A percentile compares a stretch with the other conserved stretches of the same genome.
Evolutionary conservation across 1,284 basidiomycete species (phyloP).

Genomic region (Ustilago lituana): DNA sequence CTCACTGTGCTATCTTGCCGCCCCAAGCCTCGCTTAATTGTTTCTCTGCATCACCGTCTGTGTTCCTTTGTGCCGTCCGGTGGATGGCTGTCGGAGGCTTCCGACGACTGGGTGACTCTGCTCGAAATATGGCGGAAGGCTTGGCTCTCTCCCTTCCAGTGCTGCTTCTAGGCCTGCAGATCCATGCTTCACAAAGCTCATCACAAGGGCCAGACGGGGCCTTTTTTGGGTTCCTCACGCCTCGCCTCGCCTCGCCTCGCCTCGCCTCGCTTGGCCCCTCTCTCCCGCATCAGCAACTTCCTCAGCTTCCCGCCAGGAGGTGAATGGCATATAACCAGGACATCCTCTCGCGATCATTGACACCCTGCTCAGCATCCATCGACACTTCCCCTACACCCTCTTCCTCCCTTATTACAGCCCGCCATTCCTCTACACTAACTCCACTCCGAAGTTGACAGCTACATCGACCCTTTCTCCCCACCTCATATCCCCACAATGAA

Average conservation of each 20-base stretch:
- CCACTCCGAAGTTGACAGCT: too few relatives aligned
- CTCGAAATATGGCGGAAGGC: too few relatives aligned
- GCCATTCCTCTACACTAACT: background rate
- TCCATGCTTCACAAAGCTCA: constrained; percentile 27
- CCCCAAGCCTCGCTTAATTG: constrained; percentile 1
- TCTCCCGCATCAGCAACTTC: background rate
- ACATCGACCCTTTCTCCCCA: background rate
- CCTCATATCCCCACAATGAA: background rate
- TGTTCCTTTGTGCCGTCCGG: constrained; percentile 10
- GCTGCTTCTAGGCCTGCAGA: constrained; percentile 3
- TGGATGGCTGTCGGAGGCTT: background rate
- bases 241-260: background rate
- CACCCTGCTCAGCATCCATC: constrained; percentile 5
- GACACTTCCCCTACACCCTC: background rate
- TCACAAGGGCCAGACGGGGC: constrained; percentile 2
- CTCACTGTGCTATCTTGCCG: constrained; percentile 7
- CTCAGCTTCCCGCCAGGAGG: background rate
- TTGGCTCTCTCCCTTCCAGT: background rate
- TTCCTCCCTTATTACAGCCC: background rate
- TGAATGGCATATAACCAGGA: constrained; percentile 20
- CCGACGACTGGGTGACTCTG: constrained; percentile 1
- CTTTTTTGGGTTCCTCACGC: background rate
- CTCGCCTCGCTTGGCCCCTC: background rate
- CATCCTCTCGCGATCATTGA: background rate
- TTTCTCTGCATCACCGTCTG: background rate